Conservation (phyloP, 2,329 filamentous ascomycete genomes). For the Fusarium udum region DNA sequence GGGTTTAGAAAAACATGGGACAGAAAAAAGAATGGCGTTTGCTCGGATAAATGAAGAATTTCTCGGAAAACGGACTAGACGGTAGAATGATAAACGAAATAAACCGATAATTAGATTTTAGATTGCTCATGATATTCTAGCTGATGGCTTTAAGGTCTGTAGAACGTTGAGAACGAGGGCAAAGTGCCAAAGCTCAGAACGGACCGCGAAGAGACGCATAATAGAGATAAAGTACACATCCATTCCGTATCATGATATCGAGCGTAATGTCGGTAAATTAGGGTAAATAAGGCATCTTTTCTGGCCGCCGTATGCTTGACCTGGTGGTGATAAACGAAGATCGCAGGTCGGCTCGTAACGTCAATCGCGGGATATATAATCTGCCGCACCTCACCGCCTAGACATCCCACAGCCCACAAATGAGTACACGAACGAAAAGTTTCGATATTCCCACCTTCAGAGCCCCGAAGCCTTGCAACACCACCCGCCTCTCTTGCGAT, state of each 20-base stretch:
- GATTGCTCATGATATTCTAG: background rate
- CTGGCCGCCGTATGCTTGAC: background rate
- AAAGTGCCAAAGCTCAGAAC: background rate
- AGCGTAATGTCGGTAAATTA: background rate
- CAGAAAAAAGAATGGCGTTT: conserved; percentile 19
- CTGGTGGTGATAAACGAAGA: conserved; percentile 13
- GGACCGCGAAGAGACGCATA: background rate
- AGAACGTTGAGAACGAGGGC: background rate
- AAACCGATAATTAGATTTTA: conserved; percentile 10
- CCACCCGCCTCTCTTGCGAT: conserved; percentile 40
- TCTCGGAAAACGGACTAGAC: background rate
- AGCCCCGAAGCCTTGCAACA: conserved; percentile 43
- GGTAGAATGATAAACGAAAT: conserved; percentile 11
- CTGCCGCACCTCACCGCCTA: conserved; percentile 52
- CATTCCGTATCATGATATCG: background rate
- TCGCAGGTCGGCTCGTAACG: background rate
- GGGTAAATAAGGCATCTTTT: background rate
- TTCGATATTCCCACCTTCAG: conserved; percentile 53
- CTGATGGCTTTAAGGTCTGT: background rate
- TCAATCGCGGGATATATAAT: conserved; percentile 37
- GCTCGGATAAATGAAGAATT: background rate
- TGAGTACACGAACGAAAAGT: conserved; percentile 51
- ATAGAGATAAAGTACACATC: background rate
- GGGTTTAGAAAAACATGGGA: background rate
- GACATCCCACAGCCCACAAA: conserved; percentile 57